Evolutionary conservation across 2,329 filamentous ascomycete species (phyloP).

Genomic region (Pseudocercospora crystallina): DNA sequence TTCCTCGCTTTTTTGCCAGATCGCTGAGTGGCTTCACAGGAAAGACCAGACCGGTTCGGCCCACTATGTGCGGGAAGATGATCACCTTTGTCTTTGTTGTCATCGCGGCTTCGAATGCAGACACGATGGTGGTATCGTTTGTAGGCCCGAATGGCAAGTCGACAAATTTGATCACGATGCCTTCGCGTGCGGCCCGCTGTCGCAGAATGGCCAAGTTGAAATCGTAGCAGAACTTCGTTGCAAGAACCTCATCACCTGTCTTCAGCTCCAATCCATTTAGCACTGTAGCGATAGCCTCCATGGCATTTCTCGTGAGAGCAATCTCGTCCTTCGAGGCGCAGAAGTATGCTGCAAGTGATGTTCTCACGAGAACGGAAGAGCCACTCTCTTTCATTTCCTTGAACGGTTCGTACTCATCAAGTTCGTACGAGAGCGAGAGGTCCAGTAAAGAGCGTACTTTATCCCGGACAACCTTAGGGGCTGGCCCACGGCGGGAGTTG

Average conservation of each 20-base stretch:
- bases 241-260: not conserved
- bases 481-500: not conserved
- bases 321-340: not conserved
- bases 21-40: not conserved
- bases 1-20: not conserved
- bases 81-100: not conserved
- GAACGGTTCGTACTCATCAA: not conserved
- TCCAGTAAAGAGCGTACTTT: not conserved
- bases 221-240: not conserved
- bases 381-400: slow-evolving; percentile 2
- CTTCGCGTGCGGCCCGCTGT: slow-evolving; percentile 2
- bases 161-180: not conserved
- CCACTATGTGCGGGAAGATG: not conserved
- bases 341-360: not conserved
- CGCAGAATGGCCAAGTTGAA: slow-evolving; percentile 1
- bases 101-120: not conserved
- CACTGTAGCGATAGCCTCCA: slow-evolving; percentile 1
- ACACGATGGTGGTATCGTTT: not conserved
- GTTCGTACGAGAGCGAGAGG: not conserved
- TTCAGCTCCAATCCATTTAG: not conserved
- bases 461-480: not conserved
- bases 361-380: not conserved
- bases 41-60: not conserved
- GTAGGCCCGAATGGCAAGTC: not conserved
- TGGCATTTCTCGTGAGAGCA: not conserved